phyloP scores from a whole-genome alignment of 768 basidiomycete genomes.

The Thelephora aurantiotincta region DNA sequence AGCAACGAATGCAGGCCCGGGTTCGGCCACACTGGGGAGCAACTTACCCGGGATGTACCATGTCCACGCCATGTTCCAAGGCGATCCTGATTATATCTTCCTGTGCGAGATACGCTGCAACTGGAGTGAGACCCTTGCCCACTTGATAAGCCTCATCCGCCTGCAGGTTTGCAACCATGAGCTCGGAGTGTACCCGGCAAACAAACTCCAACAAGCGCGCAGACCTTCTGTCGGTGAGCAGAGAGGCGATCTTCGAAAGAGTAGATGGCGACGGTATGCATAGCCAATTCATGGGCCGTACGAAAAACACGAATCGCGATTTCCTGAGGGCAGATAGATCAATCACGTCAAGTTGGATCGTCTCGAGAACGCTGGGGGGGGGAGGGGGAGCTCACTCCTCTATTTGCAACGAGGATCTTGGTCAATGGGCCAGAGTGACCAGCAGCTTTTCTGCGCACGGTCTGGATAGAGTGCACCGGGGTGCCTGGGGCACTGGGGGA shows the following conservation, averaged over 20 bases:
- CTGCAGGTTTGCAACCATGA: slow-evolving; percentile 22
- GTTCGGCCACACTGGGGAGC: not conserved
- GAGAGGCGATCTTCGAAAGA: slow-evolving; percentile 93
- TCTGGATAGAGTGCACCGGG: slow-evolving; percentile 81
- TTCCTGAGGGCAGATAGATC: slow-evolving; percentile 59
- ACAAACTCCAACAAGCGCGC: slow-evolving; percentile 6
- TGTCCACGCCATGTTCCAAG: slow-evolving; percentile 97
- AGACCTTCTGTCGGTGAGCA: slow-evolving; percentile 93
- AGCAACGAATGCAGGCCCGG: not conserved
- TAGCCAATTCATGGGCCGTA: slow-evolving; percentile 95
- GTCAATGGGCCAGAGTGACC: slow-evolving; percentile 85
- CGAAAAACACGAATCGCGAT: slow-evolving; percentile 98
- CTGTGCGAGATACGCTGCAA: slow-evolving; percentile 93
- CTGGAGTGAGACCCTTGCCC: slow-evolving; percentile 90
- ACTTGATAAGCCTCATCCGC: slow-evolving; percentile 99
- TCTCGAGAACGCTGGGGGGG: slow-evolving; percentile 6
- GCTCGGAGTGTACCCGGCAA: not conserved
- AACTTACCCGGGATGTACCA: slow-evolving; percentile 94
- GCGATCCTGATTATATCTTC: slow-evolving; percentile 94
- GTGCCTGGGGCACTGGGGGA: slow-evolving; percentile 73
- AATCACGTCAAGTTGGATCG: slow-evolving; percentile 1
- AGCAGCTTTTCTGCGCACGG: slow-evolving; percentile 81
- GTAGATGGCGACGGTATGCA: slow-evolving; percentile 99
- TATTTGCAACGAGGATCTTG: slow-evolving; percentile 86
- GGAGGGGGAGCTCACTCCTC: slow-evolving; percentile 48